Evolutionary conservation across 306 rosid genomes (phyloP), one percentile per base, ranked within the genome.

Genomic region (Argentina anserina): DNA sequence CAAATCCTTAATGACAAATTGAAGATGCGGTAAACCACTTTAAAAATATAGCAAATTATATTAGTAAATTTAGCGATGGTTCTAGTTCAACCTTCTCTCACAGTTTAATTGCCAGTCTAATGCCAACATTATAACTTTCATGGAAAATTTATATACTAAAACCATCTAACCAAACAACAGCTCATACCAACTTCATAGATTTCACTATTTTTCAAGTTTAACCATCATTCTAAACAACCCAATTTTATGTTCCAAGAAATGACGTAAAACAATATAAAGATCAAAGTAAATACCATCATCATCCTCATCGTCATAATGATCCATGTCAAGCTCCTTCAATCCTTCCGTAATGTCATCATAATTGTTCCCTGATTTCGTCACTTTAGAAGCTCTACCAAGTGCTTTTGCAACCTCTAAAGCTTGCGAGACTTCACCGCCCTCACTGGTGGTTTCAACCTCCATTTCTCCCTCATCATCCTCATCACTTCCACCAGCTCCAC

Each of bases 251-350:
- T 36, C 65, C 75, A 5, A 37, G 37, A 53, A 43, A 43, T 10
- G 6, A 71, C 61, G 21, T 3, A 1, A 17, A 11, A 10, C 17
- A 53, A 73, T 49, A 28, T 20, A 9, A 40, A 74, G 40, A 52
- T 21, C 41, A 74, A 65, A 69, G 6, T 50, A 42, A 8, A 75
- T 83, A 81, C 97, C 97, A 29, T 93, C 88, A 4, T 93, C 97
- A 4, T 91, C 98, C 52, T 93, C 96, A 0, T 89, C 90, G 11
- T 93, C 94, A 47, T 90, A 93, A 72, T 81, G 28, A 7, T 91
- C 98, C 98, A 93, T 90, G 84, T 87, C 80, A 15, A 93, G 96
- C 69, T 85, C 96, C 86, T 72, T 81, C 76, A 93, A 79, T 20
- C 84, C 92, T n/a, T 79, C 71, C 10, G 90, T 28, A 18, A 93